Evolutionary conservation across 306 rosid species (phyloP), one percentile per base, ranked within the genome.

Genomic region (Cucumis hystrix): DNA sequence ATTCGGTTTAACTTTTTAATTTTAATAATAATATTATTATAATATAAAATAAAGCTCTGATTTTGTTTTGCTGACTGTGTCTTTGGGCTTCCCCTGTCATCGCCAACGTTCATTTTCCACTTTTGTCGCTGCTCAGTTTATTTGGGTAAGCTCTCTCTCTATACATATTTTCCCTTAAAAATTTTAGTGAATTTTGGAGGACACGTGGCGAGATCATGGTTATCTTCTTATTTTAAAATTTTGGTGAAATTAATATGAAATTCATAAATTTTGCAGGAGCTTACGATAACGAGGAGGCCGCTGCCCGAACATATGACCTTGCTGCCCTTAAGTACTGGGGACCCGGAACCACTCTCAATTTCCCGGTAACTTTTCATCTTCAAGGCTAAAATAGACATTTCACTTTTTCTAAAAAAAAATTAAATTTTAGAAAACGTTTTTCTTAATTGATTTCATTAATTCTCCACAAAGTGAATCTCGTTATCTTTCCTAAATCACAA

Each of bases 311-410:
- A 28, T 92, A 96, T 52, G 99, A 96, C 79, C 98, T 96, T 23
- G 99, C 98, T 59, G 98, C 99, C 55, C 98, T 96, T 0, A 96
- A 92, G 61, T 92, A 96, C 69, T 92, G 99, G 99, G 98, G 99
- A 4, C 84, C 89, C 0, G 83, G 70, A 6, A 85, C 99, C 55
- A 87, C 80, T 45, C 83, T 96, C 84, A 96, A 96, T 87, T 91
- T 92, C 14, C 84, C 93, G 88, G 99, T 96, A 92, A 92, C 33
- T 12, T 16, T n/a, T 43, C 4, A 16, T 51, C 18, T 35, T 40
- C 47, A 47, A 68, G 47, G 69, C 45, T 57, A 35, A 15, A 43
- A 56, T 4, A 0, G 41, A 1, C 13, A 66, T 78, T 61, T 15
- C 12, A 23, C 12, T n/a, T 77, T 65, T 11, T 5, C n/a, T 40